These are phyloP conservation scores for Aspergillus panamensis DNA, from an alignment of 495 filamentous ascomycete species.

Conservation along the genomic window DNA sequence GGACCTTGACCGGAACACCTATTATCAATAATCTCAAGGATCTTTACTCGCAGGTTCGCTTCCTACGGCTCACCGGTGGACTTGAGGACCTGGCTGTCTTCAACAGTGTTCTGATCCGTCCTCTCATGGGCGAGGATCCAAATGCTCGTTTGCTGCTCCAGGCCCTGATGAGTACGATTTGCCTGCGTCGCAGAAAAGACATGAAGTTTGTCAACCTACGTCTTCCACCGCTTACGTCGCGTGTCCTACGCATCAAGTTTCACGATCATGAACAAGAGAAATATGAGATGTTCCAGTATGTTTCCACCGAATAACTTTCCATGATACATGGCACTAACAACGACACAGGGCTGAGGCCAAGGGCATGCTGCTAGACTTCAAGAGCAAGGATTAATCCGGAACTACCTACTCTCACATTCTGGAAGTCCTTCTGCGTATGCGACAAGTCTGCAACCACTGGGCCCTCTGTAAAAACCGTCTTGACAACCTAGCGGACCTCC, in stretches of 20 bases:
- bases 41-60: slow-evolving; percentile 75
- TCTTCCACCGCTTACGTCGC: slow-evolving; percentile 74
- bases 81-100: slow-evolving; percentile 73
- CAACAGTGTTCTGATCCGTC: slow-evolving; percentile 68
- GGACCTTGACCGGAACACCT: slow-evolving; percentile 80
- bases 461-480: slow-evolving; percentile 71
- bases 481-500: slow-evolving; percentile 60
- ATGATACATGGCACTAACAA: slow-evolving; percentile 17
- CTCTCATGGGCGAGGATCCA: slow-evolving; percentile 56
- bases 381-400: slow-evolving; percentile 41
- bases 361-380: slow-evolving; percentile 62
- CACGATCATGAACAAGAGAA: slow-evolving; percentile 70
- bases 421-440: slow-evolving; percentile 77
- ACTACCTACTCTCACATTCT: slow-evolving; percentile 64
- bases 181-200: slow-evolving; percentile 79
- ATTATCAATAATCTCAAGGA: slow-evolving; percentile 79
- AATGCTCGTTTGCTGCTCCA: slow-evolving; percentile 65
- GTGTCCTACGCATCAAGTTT: slow-evolving; percentile 75
- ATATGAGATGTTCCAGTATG: slow-evolving; percentile 71
- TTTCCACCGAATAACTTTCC: slow-evolving; percentile 4
- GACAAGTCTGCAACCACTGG: slow-evolving; percentile 90
- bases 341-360: slow-evolving; percentile 62
- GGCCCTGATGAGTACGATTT: slow-evolving; percentile 76
- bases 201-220: slow-evolving; percentile 87
- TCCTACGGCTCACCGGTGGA: slow-evolving; percentile 74